phyloP scores from a whole-genome alignment of 2,329 filamentous ascomycete species.

The Aspergillus candidus region DNA sequence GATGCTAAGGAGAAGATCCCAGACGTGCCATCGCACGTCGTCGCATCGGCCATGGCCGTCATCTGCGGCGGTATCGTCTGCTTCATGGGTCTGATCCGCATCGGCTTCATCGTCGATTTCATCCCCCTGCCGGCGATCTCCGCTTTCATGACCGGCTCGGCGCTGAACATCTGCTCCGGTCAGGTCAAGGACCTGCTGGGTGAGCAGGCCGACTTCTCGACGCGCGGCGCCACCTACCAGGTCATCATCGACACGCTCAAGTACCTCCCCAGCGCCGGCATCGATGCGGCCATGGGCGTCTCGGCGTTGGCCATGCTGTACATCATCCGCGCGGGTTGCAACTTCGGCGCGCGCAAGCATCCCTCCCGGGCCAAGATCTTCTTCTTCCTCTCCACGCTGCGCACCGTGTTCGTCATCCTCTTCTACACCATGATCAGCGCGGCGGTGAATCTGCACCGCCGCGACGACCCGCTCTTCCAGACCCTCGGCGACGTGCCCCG shows the following conservation, averaged over 20 bases:
- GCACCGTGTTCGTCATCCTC: conserved; percentile 85
- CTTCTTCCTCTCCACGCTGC: conserved; percentile 87
- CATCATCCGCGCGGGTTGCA: conserved; percentile 62
- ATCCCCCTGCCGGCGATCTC: conserved; percentile 87
- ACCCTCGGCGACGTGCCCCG: conserved; percentile 73
- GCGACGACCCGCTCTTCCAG: conserved; percentile 60
- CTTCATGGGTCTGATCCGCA: conserved; percentile 69
- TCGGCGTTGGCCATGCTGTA: conserved; percentile 75
- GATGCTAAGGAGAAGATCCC: conserved; percentile 55
- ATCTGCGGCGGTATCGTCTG: conserved; percentile 72
- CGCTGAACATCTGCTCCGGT: conserved; percentile 77
- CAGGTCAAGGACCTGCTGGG: conserved; percentile 81
- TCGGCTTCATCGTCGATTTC: conserved; percentile 87
- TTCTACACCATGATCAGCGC: conserved; percentile 90
- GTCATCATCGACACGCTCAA: conserved; percentile 81
- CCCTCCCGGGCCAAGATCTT: conserved; percentile 65
- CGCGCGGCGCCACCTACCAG: conserved; percentile 68
- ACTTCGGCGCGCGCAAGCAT: conserved; percentile 59
- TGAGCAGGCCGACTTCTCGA: conserved; percentile 60
- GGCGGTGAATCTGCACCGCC: conserved; percentile 67
- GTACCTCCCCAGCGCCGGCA: conserved; percentile 56
- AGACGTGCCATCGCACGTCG: conserved; percentile 52
- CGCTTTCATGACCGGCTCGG: conserved; percentile 95
- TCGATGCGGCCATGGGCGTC: conserved; percentile 88
- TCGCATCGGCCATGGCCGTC: conserved; percentile 73